phyloP scores from a whole-genome alignment of 345 rosid species.

The Populus deltoides region DNA sequence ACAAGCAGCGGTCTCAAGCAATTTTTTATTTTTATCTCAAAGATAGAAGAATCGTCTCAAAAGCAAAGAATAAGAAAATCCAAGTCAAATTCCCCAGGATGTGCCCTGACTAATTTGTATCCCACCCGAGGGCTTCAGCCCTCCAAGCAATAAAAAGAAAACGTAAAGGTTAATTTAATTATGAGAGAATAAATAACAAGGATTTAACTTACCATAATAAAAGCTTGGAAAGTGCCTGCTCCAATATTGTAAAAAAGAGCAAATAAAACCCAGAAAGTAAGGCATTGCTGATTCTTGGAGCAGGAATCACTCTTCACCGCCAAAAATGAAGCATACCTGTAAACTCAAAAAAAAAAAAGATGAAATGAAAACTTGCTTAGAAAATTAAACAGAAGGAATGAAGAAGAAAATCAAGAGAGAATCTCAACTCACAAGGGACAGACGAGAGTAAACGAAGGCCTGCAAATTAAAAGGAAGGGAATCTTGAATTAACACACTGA shows the following conservation, averaged over 20 bases:
- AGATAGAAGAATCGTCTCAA: too few relatives aligned
- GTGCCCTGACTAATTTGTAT: too few relatives aligned
- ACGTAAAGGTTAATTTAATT: neutral
- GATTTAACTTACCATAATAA: conserved; percentile 23
- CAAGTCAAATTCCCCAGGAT: too few relatives aligned
- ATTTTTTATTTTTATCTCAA: too few relatives aligned
- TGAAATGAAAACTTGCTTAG: neutral
- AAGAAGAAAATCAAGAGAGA: neutral
- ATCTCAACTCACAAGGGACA: conserved; percentile 33
- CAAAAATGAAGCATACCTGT: conserved; percentile 33
- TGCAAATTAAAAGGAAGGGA: conserved; percentile 15
- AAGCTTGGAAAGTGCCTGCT: conserved; percentile 19
- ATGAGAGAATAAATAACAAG: neutral
- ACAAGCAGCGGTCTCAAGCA: too few relatives aligned
- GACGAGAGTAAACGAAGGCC: conserved; percentile 37
- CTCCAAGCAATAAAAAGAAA: too few relatives aligned
- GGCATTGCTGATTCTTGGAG: conserved; percentile 32
- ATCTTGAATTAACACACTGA: neutral
- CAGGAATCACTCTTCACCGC: conserved; percentile 21
- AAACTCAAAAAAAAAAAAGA: neutral
- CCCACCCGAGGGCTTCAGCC: too few relatives aligned
- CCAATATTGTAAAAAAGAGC: conserved; percentile 20
- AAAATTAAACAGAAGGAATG: neutral
- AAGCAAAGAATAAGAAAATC: too few relatives aligned
- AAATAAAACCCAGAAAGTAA: conserved; percentile 38